Evolutionary conservation across 208 protist genomes (phyloP).

Genomic region (Leishmania tarentolae): DNA sequence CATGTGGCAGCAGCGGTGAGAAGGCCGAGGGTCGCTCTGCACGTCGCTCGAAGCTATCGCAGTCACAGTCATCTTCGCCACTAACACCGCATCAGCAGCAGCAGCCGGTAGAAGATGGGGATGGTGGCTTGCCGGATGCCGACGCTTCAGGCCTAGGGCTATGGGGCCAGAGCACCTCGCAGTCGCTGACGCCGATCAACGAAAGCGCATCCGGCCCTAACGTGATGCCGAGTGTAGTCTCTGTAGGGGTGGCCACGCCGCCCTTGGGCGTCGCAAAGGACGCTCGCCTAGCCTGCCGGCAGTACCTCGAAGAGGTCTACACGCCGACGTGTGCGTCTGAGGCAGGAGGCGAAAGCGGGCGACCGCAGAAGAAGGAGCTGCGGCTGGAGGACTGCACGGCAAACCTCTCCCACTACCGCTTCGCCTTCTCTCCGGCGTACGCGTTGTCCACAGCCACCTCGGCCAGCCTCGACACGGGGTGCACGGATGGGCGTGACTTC

Average conservation of each 20-base stretch:
- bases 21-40: constrained; percentile 5
- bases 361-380: constrained; percentile 25
- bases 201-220: background rate
- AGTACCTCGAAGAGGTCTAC: constrained; percentile 21
- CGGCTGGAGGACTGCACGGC: constrained; percentile 17
- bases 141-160: background rate
- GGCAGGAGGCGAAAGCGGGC: constrained; percentile 9
- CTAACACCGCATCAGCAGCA: constrained; percentile 6
- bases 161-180: constrained; percentile 2
- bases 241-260: constrained; percentile 8
- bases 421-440: constrained; percentile 9
- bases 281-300: constrained; percentile 26
- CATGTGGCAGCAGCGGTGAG: constrained; percentile 12
- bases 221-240: background rate
- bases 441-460: constrained; percentile 17
- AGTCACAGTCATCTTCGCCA: background rate
- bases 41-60: background rate
- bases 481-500: constrained; percentile 26
- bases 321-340: constrained; percentile 6
- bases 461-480: constrained; percentile 19
- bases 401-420: background rate
- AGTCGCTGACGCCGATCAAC: constrained; percentile 14
- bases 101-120: background rate
- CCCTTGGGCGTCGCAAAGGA: constrained; percentile 19
- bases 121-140: constrained; percentile 1